phyloP scores from a whole-genome alignment of 148 eudicot genomes.

The Vaccinium corymbosum region DNA sequence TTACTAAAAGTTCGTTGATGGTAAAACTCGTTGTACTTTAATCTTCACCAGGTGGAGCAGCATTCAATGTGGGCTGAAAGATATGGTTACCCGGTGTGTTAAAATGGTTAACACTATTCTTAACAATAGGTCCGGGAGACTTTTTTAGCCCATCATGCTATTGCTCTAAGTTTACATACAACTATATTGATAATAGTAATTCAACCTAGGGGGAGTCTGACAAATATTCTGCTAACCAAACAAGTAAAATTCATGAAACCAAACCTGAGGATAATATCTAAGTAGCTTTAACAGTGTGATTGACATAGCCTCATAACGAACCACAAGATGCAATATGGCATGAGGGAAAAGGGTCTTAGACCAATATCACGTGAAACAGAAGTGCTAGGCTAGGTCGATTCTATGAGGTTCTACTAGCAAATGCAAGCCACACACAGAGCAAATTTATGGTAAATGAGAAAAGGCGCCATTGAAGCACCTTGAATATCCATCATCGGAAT shows the following conservation, averaged over 20 bases:
- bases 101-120: not conserved
- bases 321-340: not conserved
- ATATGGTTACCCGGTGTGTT: not conserved
- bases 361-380: not conserved
- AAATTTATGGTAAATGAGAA: not conserved
- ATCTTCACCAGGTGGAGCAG: not conserved
- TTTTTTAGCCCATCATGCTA: not conserved
- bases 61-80: not conserved
- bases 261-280: not conserved
- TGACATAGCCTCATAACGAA: not conserved
- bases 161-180: not conserved
- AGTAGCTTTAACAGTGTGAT: not conserved
- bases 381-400: not conserved
- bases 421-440: not conserved
- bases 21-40: not conserved
- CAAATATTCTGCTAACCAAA: not conserved
- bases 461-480: conserved; percentile 35
- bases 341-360: not conserved
- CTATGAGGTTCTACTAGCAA: not conserved
- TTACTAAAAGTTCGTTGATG: not conserved
- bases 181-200: no score
- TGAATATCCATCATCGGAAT: conserved; percentile 79
- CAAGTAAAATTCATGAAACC: not conserved
- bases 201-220: no score
- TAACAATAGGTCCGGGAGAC: not conserved